Evolutionary conservation across 2,329 filamentous ascomycete genomes (phyloP), one percentile per base, ranked within the genome.

Genomic region (Aspergillus sp.): DNA sequence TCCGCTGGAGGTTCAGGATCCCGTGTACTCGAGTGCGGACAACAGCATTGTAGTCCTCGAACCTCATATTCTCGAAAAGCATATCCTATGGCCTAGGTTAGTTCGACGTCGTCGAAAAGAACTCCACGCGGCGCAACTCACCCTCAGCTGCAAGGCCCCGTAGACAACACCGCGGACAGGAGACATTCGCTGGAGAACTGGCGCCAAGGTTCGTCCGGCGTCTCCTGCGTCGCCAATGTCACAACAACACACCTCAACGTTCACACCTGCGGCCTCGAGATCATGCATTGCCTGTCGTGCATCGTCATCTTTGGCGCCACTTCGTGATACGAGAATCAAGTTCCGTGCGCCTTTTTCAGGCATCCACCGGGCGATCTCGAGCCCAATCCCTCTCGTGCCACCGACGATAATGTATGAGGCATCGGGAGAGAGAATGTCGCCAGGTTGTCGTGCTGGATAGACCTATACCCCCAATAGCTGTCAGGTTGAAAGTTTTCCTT

Each of bases 361-460:
- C 46, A 83, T 67, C 45, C 77, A 69, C 45, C 69, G 64, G 2
- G 77, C 73, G 34, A 82, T 73, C 52, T 71, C 74, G 32, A 71
- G 68, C 1, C 79, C 80, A 0, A 83, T 66, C 7, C 79, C 80
- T 10, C 79, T 78, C 0, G 80, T 68, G 1, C 78, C 78, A 10
- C 80, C 80, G 3, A 72, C 70, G 3, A 83, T 60, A 2, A 82
- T 55, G 47, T 82, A 83, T 1, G 57, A 57, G 10, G 55, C 57
- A 44, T 57, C 52, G 2, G 50, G 38, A 27, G 48, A 51, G 6
- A 57, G 34, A 19, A 55, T 42, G 1, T 76, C 75, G 0, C 63
- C 68, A 5, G 48, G 55, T 69, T 58, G 51, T 7, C 49, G 43
- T 28, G 47, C 41, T 29, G 28, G 36, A 19, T 39, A 19, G 27